phyloP scores from a whole-genome alignment of 2,329 filamentous ascomycete genomes.

The Zelopaecilomyces penicillatus region DNA sequence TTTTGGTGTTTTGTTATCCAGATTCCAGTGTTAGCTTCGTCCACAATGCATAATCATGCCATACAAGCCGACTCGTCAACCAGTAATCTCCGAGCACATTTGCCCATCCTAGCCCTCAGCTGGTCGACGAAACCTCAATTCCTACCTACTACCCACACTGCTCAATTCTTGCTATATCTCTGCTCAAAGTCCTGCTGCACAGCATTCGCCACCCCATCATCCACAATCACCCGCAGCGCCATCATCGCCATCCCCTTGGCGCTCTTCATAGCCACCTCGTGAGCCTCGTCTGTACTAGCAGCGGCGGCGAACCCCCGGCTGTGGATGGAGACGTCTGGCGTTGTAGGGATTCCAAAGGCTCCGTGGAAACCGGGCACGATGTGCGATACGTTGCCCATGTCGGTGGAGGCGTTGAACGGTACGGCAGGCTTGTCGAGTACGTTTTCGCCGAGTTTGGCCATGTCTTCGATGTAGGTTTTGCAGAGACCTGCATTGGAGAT shows the following conservation, averaged over 20 bases:
- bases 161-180: background rate
- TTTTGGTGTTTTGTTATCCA: background rate
- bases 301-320: constrained; percentile 35
- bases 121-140: no score
- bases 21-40: background rate
- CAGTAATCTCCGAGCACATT: no score
- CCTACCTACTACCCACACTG: background rate
- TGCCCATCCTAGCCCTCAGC: no score
- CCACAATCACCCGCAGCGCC: constrained; percentile 22
- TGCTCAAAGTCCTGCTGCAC: constrained; percentile 14
- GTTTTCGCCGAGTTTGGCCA: constrained; percentile 30
- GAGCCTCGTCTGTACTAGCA: constrained; percentile 31
- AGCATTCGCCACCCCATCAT: constrained; percentile 13
- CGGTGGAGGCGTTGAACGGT: constrained; percentile 33
- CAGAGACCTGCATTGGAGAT: constrained; percentile 37
- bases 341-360: constrained; percentile 35
- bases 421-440: constrained; percentile 27
- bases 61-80: no score
- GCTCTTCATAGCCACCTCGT: constrained; percentile 32
- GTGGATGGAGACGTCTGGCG: constrained; percentile 27
- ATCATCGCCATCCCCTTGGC: constrained; percentile 36
- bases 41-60: background rate
- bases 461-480: constrained; percentile 33
- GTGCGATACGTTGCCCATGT: constrained; percentile 45
- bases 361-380: constrained; percentile 39